Percentiles rank a stretch among this genome's conserved stretches.
phyloP scores from a whole-genome alignment of 345 rosid genomes.

The Eucalyptus victrix region DNA sequence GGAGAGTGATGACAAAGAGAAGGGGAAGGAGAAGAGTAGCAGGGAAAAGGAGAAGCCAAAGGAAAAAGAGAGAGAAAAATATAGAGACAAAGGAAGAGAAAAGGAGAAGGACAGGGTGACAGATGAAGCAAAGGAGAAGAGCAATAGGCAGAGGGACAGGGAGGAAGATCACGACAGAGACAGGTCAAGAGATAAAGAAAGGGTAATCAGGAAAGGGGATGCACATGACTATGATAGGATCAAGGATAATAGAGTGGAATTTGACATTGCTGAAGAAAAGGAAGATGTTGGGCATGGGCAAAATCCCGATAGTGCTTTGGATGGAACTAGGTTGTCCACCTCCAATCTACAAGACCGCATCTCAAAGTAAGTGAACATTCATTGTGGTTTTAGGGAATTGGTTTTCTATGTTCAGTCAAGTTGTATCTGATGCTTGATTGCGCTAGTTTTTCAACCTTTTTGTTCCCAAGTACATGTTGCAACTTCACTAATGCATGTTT shows the following conservation, averaged over 20 bases:
- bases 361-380: conserved; percentile 37
- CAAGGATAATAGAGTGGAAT: conserved; percentile 6
- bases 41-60: conserved; percentile 14
- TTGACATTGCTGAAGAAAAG: conserved; percentile 27
- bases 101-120: conserved; percentile 33
- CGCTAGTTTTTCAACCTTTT: not conserved
- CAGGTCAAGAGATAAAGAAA: conserved; percentile 24
- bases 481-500: not conserved
- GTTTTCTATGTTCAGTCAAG: not conserved
- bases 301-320: conserved; percentile 15
- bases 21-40: conserved; percentile 28
- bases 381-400: not conserved
- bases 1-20: conserved; percentile 27
- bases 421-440: not conserved
- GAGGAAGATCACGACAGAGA: conserved; percentile 22
- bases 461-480: not conserved
- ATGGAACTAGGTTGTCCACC: conserved; percentile 17
- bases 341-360: conserved; percentile 51
- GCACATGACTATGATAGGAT: conserved; percentile 18
- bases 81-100: not conserved
- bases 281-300: conserved; percentile 11
- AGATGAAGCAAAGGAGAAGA: conserved; percentile 22
- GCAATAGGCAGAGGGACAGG: conserved; percentile 12
- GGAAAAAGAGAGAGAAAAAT: conserved; percentile 10
- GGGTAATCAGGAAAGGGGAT: conserved; percentile 7